Evolutionary conservation across 2,329 filamentous ascomycete species (phyloP).

Genomic region (Calonectria fujianensis): DNA sequence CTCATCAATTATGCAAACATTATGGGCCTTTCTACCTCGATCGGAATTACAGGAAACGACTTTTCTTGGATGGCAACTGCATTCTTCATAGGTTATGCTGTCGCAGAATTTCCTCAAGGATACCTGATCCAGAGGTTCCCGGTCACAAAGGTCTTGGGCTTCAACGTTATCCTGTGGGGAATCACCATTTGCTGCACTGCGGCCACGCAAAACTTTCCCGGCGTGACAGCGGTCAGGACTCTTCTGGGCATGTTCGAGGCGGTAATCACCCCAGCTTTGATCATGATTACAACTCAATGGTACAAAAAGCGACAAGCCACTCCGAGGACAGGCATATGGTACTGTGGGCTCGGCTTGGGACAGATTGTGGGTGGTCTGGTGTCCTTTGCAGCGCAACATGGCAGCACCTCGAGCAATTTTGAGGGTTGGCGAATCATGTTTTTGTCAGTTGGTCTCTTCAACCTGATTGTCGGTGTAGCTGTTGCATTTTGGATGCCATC

Average conservation of each 20-base stretch:
- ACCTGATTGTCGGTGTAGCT: conserved; percentile 66
- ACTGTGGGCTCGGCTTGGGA: conserved; percentile 51
- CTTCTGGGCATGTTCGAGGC: conserved; percentile 69
- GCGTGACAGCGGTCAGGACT: conserved; percentile 65
- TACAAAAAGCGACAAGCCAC: conserved; percentile 67
- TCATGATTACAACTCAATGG: conserved; percentile 66
- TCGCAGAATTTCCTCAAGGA: conserved; percentile 55
- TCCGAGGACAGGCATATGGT: conserved; percentile 64
- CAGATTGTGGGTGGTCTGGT: conserved; percentile 67
- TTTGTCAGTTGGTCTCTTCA: conserved; percentile 68
- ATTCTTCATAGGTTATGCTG: conserved; percentile 57
- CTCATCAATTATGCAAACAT: conserved; percentile 57
- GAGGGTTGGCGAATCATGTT: conserved; percentile 72
- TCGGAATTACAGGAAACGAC: conserved; percentile 57
- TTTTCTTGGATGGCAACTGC: conserved; percentile 58
- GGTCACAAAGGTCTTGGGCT: conserved; percentile 59
- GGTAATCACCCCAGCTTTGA: conserved; percentile 69
- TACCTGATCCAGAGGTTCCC: conserved; percentile 59
- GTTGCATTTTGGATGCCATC: conserved; percentile 68
- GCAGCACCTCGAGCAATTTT: conserved; percentile 56
- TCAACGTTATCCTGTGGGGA: conserved; percentile 60
- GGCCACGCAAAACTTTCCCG: conserved; percentile 63
- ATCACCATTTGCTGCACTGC: conserved; percentile 66
- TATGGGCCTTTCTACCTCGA: conserved; percentile 55
- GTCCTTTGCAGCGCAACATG: conserved; percentile 72